These are phyloP conservation scores for Haplosporangium sp. DNA, from an alignment of 371 early-diverging fungal species.

Conservation along the genomic window DNA sequence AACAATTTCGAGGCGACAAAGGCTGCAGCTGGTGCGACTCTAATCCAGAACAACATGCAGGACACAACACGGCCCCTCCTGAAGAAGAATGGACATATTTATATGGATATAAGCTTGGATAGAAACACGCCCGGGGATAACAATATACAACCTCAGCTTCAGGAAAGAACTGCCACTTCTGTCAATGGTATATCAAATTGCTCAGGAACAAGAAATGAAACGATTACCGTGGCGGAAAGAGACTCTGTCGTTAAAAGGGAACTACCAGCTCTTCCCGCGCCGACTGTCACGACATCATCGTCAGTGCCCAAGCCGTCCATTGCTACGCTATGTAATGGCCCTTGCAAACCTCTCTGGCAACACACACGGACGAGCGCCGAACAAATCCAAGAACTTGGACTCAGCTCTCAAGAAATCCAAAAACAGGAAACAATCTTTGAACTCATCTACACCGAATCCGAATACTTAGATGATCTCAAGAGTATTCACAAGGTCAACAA, in stretches of 20 bases:
- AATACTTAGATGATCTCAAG: conserved; percentile 52
- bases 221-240: too few species aligned
- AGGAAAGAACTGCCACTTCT: too few species aligned
- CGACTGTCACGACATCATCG: not conserved
- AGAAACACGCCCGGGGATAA: too few species aligned
- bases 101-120: too few species aligned
- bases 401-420: conserved; percentile 37
- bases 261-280: not conserved
- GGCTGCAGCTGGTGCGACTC: conserved; percentile 10
- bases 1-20: conserved; percentile 12
- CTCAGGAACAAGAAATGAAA: too few species aligned
- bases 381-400: conserved; percentile 32
- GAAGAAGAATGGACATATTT: too few species aligned
- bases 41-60: not conserved
- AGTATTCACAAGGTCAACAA: conserved; percentile 41
- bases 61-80: too few species aligned
- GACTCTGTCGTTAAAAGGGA: not conserved
- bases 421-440: conserved; percentile 55
- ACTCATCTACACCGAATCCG: conserved; percentile 48
- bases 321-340: conserved; percentile 11
- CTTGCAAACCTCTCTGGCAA: conserved; percentile 46
- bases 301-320: conserved; percentile 7
- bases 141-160: too few species aligned
- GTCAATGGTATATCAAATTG: too few species aligned
- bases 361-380: conserved; percentile 46